Evolutionary conservation across 1,284 basidiomycete species (phyloP).

Genomic region (Hymenochaete sp.): DNA sequence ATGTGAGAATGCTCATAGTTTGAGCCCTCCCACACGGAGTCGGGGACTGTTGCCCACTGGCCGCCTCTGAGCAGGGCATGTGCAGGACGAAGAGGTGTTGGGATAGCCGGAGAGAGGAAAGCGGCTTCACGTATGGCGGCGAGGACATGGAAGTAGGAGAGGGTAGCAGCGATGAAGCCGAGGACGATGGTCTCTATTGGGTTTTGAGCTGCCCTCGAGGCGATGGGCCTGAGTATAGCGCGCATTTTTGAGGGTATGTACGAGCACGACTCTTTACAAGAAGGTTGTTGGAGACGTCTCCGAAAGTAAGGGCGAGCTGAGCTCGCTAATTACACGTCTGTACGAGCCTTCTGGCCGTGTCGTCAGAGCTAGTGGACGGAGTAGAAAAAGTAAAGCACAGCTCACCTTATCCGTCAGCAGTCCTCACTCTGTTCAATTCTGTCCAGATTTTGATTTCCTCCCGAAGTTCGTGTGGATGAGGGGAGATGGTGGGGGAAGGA

Average conservation of each 20-base stretch:
- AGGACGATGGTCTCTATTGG: conserved; percentile 48
- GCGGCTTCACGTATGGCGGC: conserved; percentile 43
- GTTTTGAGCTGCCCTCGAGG: conserved; percentile 21
- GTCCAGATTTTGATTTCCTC: too few species aligned
- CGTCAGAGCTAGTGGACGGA: too few species aligned
- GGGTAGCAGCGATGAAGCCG: conserved; percentile 51
- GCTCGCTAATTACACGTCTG: too few species aligned
- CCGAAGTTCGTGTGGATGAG: too few species aligned
- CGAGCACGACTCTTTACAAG: too few species aligned
- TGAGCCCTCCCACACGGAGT: conserved; percentile 37
- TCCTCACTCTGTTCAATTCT: too few species aligned
- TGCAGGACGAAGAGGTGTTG: conserved; percentile 41
- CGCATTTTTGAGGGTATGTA: conserved; percentile 23
- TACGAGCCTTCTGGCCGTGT: too few species aligned
- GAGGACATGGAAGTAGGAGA: conserved; percentile 57
- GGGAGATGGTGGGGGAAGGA: too few species aligned
- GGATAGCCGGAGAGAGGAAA: conserved; percentile 26
- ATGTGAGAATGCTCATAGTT: conserved; percentile 15
- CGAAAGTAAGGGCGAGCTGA: too few species aligned
- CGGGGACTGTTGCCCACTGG: conserved; percentile 44
- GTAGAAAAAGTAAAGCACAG: too few species aligned
- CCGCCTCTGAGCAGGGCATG: conserved; percentile 38
- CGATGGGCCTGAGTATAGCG: conserved; percentile 23
- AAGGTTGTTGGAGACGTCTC: too few species aligned
- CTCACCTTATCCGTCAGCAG: too few species aligned